phyloP scores from a whole-genome alignment of 2,329 filamentous ascomycete species.

The Beauveria brongniartii region DNA sequence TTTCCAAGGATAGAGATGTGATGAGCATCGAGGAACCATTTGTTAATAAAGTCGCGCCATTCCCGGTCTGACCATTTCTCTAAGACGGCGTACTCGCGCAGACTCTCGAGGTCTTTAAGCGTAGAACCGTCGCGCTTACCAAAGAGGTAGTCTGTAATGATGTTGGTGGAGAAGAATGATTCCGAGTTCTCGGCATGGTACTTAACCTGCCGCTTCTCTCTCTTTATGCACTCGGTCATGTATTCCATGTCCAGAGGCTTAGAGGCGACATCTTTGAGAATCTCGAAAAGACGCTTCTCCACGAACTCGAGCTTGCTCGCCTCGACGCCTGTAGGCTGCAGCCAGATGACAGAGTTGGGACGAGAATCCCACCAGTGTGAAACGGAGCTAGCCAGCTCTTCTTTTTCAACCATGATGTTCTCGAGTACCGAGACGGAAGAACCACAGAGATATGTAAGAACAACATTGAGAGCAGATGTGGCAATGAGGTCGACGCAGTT shows the following conservation, averaged over 20 bases:
- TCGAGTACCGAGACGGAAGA: constrained; percentile 90
- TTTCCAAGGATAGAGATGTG: constrained; percentile 85
- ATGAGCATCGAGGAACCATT: constrained; percentile 77
- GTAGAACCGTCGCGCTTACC: constrained; percentile 77
- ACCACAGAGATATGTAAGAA: constrained; percentile 81
- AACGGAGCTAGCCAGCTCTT: constrained; percentile 82
- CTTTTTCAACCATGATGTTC: constrained; percentile 85
- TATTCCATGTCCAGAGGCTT: constrained; percentile 86
- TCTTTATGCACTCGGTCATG: constrained; percentile 75
- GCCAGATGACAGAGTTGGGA: constrained; percentile 75
- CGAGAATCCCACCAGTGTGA: constrained; percentile 71
- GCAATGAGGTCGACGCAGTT: constrained; percentile 62
- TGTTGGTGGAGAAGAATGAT: constrained; percentile 71
- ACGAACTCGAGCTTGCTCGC: constrained; percentile 78
- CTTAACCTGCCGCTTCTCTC: constrained; percentile 74
- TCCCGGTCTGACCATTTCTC: constrained; percentile 74
- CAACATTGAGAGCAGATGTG: constrained; percentile 66
- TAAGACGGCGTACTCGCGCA: constrained; percentile 58
- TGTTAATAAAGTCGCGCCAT: constrained; percentile 75
- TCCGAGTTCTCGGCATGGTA: constrained; percentile 76
- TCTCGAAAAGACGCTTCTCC: constrained; percentile 74
- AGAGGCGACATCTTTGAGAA: constrained; percentile 71
- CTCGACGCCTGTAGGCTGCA: constrained; percentile 78
- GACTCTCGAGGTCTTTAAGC: constrained; percentile 48
- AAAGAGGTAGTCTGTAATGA: constrained; percentile 90